These are phyloP conservation scores for Hygrophoropsis aurantiaca DNA, from an alignment of 768 basidiomycete genomes.

Conservation along the genomic window DNA sequence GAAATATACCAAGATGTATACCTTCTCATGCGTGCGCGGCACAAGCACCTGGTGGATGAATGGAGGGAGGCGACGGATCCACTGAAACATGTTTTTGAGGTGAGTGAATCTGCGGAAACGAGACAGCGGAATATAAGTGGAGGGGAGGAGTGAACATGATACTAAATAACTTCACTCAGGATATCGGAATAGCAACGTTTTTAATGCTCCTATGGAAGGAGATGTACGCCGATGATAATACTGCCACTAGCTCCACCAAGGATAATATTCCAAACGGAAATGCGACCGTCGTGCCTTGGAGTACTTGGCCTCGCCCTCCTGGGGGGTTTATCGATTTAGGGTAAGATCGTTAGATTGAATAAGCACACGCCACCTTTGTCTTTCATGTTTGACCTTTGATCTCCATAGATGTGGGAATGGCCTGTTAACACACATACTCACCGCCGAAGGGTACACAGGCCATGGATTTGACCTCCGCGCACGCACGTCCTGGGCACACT, in stretches of 20 bases:
- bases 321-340: constrained; percentile 91
- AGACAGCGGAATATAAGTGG: too few relatives aligned
- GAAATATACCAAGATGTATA: constrained; percentile 91
- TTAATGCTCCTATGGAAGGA: constrained; percentile 90
- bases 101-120: constrained; percentile 27
- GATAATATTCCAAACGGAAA: constrained; percentile 7
- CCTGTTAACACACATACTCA: constrained; percentile 84
- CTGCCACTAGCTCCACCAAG: not conserved
- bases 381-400: not conserved
- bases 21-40: constrained; percentile 78
- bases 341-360: too few relatives aligned
- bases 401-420: constrained; percentile 83
- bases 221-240: constrained; percentile 42
- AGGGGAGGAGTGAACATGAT: too few relatives aligned
- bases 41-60: constrained; percentile 69
- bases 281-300: constrained; percentile 53
- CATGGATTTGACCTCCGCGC: constrained; percentile 84
- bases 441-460: constrained; percentile 81
- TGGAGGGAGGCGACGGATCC: constrained; percentile 89
- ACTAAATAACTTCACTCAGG: constrained; percentile 50
- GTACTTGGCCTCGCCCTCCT: constrained; percentile 72
- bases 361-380: not conserved
- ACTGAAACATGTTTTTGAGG: constrained; percentile 89
- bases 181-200: constrained; percentile 93
- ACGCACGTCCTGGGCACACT: constrained; percentile 81